Percentiles rank a stretch among this genome's conserved stretches.
Conservation (phyloP, 495 filamentous ascomycete genomes). For the Aspergillus incahuasiensis region DNA sequence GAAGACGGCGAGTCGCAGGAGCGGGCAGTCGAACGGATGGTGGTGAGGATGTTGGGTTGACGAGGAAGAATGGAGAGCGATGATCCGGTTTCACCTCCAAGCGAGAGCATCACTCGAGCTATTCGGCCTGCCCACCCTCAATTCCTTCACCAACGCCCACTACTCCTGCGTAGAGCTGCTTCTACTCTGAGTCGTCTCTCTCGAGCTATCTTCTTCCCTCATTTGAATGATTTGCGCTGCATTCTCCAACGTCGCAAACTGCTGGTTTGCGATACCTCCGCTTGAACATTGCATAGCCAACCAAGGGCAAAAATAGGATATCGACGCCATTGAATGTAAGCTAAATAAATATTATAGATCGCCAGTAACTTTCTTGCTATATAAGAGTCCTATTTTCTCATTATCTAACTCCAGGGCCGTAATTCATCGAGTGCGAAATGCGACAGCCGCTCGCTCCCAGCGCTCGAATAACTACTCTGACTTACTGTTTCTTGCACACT, state of each 20-base stretch:
- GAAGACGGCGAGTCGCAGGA: conserved; percentile 10
- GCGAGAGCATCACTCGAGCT: conserved; percentile 36
- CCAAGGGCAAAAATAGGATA: neutral
- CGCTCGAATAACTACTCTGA: neutral
- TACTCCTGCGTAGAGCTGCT: neutral
- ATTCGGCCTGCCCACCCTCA: conserved; percentile 32
- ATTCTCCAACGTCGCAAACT: conserved; percentile 14
- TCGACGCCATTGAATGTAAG: neutral
- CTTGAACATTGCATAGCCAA: neutral
- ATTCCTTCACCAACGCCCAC: conserved; percentile 21
- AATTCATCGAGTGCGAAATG: conserved; percentile 10
- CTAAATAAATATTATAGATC: neutral
- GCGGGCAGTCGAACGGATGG: conserved; percentile 5
- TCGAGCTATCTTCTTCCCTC: neutral
- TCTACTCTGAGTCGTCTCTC: neutral
- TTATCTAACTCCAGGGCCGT: neutral
- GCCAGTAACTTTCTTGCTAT: neutral
- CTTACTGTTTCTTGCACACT: neutral
- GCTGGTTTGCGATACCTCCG: conserved; percentile 11
- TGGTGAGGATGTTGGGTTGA: conserved; percentile 17
- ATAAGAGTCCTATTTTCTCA: neutral
- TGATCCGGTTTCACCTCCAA: conserved; percentile 37
- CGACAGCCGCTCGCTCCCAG: conserved; percentile 6
- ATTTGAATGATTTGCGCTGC: conserved; percentile 10
- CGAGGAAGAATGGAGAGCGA: conserved; percentile 12